Base-by-base conservation (phyloP, 192 early-diverging fungal genomes). In the Entophlyctis helioformis region DNA sequence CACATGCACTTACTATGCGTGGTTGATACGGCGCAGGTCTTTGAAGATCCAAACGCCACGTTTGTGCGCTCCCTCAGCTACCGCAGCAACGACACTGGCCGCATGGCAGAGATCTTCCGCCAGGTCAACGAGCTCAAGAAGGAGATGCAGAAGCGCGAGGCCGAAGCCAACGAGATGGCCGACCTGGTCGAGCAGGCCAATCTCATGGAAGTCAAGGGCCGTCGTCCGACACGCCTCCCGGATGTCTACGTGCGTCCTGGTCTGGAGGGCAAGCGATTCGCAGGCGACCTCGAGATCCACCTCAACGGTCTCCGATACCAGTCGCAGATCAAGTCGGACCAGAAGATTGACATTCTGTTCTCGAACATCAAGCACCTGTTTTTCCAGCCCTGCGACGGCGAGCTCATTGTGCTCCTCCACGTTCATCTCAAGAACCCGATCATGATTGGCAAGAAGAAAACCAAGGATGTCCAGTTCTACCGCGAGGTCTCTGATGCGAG, bases 401-500 rank as follows among this genome's bases (percentile, higher is more conserved):
- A 99, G 63, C 64, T 97, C 35, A 76, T 96, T 54, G 93, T 99
- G 19, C 54, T 99, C 27, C 66, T 99, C 44, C 96, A 99, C 55
- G 68, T 92, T 22, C 93, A 99, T 42, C 77, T 99, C 23, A 91
- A 89, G 62, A 87, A 97, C 65, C 89, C 89, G 4, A 85, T 99
- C 47, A 86, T 99, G 79, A 82, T 97, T 62, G 91, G 90, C 34
- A 94, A 96, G 69, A 95, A 93, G 72, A 99, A 97, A 64, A 91
- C 83, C 8, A 85, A 88, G 53, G 93, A 99, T 60, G 83, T 99
- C 35, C 96, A 99, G 68, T 97, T 99, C 69, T 96, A 92, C 58
- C 82, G 89, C 46, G 93, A 96, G 53, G 91, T 94, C 1, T 80
- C 86, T 1, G 96, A 99, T 45, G 85, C 85, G 1, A 80, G 80